Conservation (phyloP, 192 early-diverging fungal genomes). For the Coemansia umbellata region DNA sequence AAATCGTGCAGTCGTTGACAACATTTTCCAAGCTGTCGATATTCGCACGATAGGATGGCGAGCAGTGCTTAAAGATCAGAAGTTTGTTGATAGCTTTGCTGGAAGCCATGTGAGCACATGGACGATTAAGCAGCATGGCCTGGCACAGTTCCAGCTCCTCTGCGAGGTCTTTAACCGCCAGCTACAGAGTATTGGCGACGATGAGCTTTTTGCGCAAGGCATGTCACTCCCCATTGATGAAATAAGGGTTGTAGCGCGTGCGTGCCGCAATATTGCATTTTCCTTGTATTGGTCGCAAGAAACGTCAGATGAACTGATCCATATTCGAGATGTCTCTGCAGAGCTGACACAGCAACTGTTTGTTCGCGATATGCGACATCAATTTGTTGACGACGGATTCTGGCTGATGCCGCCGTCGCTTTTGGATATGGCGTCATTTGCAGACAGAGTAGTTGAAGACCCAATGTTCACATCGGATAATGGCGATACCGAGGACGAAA, state of each 20-base stretch:
- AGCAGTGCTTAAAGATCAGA: constrained; percentile 13
- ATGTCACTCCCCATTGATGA: constrained; percentile 28
- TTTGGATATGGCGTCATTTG: constrained; percentile 47
- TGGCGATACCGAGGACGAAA: neutral
- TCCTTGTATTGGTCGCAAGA: constrained; percentile 61
- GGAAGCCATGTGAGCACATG: constrained; percentile 15
- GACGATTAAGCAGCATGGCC: constrained; percentile 14
- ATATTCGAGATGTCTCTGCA: constrained; percentile 61
- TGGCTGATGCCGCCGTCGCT: constrained; percentile 38
- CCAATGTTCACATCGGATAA: constrained; percentile 32
- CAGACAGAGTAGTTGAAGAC: constrained; percentile 41
- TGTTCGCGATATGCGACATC: constrained; percentile 36
- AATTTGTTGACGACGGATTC: constrained; percentile 40
- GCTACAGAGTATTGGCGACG: constrained; percentile 78
- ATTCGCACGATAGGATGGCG: constrained; percentile 40
- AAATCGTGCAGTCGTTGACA: constrained; percentile 37
- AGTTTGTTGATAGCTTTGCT: constrained; percentile 29
- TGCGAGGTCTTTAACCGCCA: constrained; percentile 70
- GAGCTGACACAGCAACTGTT: constrained; percentile 68
- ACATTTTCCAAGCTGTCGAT: constrained; percentile 37
- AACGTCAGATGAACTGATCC: constrained; percentile 41
- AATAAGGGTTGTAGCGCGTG: constrained; percentile 21
- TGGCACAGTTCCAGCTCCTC: constrained; percentile 56
- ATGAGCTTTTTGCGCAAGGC: constrained; percentile 71
- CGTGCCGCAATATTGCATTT: constrained; percentile 67